Evolutionary conservation across 208 protist species (phyloP).

Genomic region (Angomonas desouzai): DNA sequence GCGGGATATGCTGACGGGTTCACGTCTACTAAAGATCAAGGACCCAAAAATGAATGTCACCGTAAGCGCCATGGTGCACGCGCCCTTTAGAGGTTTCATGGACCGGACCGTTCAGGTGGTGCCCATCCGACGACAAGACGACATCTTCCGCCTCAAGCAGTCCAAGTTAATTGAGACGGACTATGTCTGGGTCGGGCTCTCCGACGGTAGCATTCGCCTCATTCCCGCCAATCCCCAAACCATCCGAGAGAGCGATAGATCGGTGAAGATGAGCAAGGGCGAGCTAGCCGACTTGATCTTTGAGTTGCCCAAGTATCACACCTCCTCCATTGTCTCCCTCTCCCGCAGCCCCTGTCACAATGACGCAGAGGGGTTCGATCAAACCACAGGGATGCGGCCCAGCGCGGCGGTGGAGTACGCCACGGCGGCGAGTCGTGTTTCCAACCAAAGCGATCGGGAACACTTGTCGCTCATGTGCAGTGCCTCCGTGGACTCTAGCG

Average conservation of each 20-base stretch:
- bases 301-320: conserved; percentile 84
- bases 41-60: conserved; percentile 62
- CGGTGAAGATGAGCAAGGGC: conserved; percentile 40
- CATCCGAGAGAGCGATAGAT: conserved; percentile 46
- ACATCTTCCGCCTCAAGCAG: conserved; percentile 58
- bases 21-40: conserved; percentile 45
- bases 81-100: conserved; percentile 78
- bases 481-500: conserved; percentile 73
- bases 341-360: conserved; percentile 68
- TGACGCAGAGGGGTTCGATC: conserved; percentile 32
- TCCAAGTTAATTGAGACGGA: conserved; percentile 67
- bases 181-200: conserved; percentile 86
- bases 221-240: conserved; percentile 51
- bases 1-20: conserved; percentile 43
- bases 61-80: conserved; percentile 66
- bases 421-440: conserved; percentile 18
- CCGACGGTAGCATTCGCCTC: conserved; percentile 79
- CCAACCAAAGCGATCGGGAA: conserved; percentile 26
- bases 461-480: conserved; percentile 83
- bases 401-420: conserved; percentile 50
- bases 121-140: conserved; percentile 47
- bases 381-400: conserved; percentile 40
- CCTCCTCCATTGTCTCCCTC: conserved; percentile 60
- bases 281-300: conserved; percentile 68
- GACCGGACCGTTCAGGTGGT: conserved; percentile 57